Conservation (phyloP, 768 basidiomycete genomes). For the Macrolepiota albuminosa region DNA sequence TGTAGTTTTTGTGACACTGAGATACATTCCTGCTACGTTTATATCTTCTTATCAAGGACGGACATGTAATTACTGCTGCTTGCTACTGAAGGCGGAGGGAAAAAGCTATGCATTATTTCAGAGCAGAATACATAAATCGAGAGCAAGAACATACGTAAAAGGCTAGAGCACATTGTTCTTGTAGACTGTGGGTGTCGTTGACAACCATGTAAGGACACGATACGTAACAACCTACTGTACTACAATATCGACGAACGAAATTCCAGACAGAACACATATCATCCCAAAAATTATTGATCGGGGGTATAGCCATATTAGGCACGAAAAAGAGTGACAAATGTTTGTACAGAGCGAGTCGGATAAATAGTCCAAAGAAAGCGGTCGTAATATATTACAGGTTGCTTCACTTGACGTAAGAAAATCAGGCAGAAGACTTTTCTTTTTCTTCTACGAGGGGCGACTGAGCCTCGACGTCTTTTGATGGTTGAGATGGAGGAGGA, state of each 20-base stretch:
- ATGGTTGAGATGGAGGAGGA: constrained; percentile 11
- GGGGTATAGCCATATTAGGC: background rate
- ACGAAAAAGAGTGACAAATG: background rate
- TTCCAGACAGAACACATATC: background rate
- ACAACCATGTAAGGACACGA: background rate
- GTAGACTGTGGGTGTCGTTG: background rate
- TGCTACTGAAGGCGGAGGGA: too few species aligned
- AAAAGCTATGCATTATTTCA: too few species aligned
- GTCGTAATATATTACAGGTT: background rate
- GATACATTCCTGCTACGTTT: too few species aligned
- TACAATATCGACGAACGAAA: background rate
- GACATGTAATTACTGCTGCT: too few species aligned
- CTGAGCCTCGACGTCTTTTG: constrained; percentile 14
- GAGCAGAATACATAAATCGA: too few species aligned
- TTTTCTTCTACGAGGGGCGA: constrained; percentile 13
- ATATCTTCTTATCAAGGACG: too few species aligned
- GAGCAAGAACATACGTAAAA: too few species aligned
- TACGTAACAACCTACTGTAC: background rate
- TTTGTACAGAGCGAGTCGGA: background rate
- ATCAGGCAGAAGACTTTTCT: constrained; percentile 9
- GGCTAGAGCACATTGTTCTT: too few species aligned
- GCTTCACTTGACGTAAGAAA: background rate
- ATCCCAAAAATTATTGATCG: too few species aligned
- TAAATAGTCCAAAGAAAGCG: background rate
- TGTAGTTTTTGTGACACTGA: too few species aligned